Conservation (phyloP, 331 rosid genomes). For the Rosa hybrid region DNA sequence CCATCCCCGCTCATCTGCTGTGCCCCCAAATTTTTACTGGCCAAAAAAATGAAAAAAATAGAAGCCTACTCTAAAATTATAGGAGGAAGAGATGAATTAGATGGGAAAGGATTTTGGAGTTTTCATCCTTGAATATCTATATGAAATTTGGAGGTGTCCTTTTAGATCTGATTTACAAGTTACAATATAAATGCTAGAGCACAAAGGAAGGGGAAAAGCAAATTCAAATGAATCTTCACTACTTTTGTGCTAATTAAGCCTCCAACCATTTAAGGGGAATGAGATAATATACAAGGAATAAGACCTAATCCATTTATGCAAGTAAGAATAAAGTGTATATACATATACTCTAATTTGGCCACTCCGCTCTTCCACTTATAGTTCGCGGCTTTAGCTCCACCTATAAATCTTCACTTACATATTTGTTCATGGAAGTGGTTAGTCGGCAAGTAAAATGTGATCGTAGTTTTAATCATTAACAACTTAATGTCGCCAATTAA, state of each 20-base stretch:
- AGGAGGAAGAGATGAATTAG: too few relatives aligned
- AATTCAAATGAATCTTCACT: constrained; percentile 4
- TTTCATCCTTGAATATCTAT: too few relatives aligned
- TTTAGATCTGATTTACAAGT: background rate
- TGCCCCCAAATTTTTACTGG: too few relatives aligned
- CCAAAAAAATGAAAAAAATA: too few relatives aligned
- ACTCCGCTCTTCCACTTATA: background rate
- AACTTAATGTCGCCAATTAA: too few relatives aligned
- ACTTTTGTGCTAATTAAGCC: constrained; percentile 28
- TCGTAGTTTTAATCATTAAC: too few relatives aligned
- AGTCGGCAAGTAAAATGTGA: background rate
- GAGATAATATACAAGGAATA: background rate
- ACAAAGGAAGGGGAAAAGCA: background rate
- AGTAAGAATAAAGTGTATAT: constrained; percentile 16
- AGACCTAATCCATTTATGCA: constrained; percentile 7
- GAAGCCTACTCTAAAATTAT: too few relatives aligned
- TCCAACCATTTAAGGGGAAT: background rate
- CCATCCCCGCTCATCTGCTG: too few relatives aligned
- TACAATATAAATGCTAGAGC: background rate
- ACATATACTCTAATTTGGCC: background rate
- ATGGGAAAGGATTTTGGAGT: too few relatives aligned
- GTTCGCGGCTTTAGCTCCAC: too few relatives aligned
- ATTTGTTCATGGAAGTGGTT: background rate
- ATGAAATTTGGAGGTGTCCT: background rate
- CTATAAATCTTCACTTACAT: too few relatives aligned